phyloP scores from a whole-genome alignment of 129 eudicot genomes.

The Saussurea involucrata region DNA sequence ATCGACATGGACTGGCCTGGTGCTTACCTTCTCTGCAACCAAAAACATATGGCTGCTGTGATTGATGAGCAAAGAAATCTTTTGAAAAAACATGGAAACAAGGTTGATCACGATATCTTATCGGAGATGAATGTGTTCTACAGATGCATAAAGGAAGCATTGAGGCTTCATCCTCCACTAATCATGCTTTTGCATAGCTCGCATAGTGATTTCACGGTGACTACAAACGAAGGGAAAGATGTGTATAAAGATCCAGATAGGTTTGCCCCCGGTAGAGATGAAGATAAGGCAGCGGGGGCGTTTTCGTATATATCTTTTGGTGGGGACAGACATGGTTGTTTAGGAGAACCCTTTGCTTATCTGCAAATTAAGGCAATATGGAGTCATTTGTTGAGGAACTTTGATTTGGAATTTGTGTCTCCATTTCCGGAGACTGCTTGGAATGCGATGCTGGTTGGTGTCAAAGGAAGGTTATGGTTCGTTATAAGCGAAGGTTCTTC shows the following conservation, averaged over 20 bases:
- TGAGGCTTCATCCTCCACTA: conserved; percentile 92
- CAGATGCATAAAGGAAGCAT: conserved; percentile 86
- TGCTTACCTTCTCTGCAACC: conserved; percentile 78
- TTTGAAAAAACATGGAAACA: conserved; percentile 50
- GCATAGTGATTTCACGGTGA: conserved; percentile 73
- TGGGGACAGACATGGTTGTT: conserved; percentile 95
- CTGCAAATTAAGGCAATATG: conserved; percentile 90
- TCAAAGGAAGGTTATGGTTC: conserved; percentile 91
- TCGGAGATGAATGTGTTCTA: conserved; percentile 84
- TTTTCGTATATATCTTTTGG: conserved; percentile 95
- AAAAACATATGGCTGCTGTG: conserved; percentile 56
- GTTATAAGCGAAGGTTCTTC: conserved; percentile 66
- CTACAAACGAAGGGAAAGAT: conserved; percentile 72
- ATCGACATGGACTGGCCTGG: conserved; percentile 96
- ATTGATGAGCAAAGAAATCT: conserved; percentile 63
- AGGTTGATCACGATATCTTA: conserved; percentile 71
- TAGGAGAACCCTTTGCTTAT: conserved; percentile 96
- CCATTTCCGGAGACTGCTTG: conserved; percentile 95
- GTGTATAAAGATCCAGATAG: conserved; percentile 80
- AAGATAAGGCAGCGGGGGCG: conserved; percentile 87
- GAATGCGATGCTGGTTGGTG: conserved; percentile 99
- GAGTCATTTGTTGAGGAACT: conserved; percentile 90
- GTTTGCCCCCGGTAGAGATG: conserved; percentile 76
- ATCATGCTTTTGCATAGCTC: conserved; percentile 88
- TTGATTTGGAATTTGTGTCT: conserved; percentile 77